phyloP scores from a whole-genome alignment of 163 green algal species.

The Dunaliella salina region DNA sequence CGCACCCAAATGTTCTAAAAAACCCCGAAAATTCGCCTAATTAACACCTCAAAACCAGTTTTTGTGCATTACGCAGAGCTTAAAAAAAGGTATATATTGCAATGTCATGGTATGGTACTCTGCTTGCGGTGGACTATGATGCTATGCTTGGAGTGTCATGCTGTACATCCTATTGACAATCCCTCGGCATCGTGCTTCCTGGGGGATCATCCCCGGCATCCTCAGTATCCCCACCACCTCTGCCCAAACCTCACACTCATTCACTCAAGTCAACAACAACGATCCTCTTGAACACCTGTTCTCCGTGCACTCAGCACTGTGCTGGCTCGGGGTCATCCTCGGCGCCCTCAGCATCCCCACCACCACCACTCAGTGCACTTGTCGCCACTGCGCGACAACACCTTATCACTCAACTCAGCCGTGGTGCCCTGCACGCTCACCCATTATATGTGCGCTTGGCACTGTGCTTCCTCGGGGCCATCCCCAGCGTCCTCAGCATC shows the following conservation, averaged over 20 bases:
- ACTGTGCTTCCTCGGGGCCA: not conserved
- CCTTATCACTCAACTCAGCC: too few relatives aligned
- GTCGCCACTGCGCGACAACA: conserved; percentile 48
- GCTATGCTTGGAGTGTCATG: too few relatives aligned
- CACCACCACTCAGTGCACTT: conserved; percentile 10
- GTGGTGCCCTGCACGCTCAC: too few relatives aligned
- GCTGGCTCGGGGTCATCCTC: conserved; percentile 43
- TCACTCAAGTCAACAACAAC: too few relatives aligned
- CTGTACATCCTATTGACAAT: too few relatives aligned
- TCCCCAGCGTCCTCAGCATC: conserved; percentile 16
- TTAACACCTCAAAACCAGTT: too few relatives aligned
- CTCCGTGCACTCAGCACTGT: conserved; percentile 43
- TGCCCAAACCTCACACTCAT: conserved; percentile 12
- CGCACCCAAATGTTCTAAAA: too few relatives aligned
- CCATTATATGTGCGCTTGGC: not conserved
- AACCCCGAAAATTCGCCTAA: too few relatives aligned
- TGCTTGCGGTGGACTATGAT: too few relatives aligned
- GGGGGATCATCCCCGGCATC: conserved; percentile 30
- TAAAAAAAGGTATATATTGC: too few relatives aligned
- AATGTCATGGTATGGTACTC: too few relatives aligned
- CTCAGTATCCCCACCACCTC: conserved; percentile 10
- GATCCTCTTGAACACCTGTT: conserved; percentile 45
- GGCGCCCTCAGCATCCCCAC: conserved; percentile 15
- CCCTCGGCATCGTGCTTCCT: conserved; percentile 47
- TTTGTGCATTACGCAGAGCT: too few relatives aligned